Conservation (phyloP, 495 filamentous ascomycete genomes). For the Aspergillus hancockii region DNA sequence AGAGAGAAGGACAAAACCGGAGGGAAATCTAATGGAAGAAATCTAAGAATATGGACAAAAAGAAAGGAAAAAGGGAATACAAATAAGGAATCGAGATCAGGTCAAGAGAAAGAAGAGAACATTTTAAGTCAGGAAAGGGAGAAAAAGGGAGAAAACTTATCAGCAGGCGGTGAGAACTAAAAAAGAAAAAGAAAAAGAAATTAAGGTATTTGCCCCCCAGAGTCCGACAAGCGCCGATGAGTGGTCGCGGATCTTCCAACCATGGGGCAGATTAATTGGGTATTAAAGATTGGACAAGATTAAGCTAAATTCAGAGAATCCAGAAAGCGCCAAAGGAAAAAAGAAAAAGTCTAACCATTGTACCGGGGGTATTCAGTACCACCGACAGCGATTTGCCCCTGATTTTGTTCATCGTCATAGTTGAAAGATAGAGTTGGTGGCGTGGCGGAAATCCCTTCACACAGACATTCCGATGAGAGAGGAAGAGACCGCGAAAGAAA, state of each 20-base stretch:
- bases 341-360: background rate
- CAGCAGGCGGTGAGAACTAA: constrained; percentile 12
- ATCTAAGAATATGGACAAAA: constrained; percentile 4
- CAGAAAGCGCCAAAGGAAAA: background rate
- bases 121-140: constrained; percentile 41
- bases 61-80: constrained; percentile 6
- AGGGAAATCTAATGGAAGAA: background rate
- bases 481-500: too few relatives aligned
- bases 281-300: background rate
- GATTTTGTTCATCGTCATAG: background rate
- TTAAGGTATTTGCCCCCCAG: constrained; percentile 44
- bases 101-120: constrained; percentile 15
- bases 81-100: background rate
- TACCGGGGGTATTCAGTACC: background rate
- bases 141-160: constrained; percentile 14
- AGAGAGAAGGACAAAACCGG: constrained; percentile 11
- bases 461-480: too few relatives aligned
- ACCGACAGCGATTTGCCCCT: background rate
- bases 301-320: background rate
- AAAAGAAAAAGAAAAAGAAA: background rate
- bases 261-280: background rate
- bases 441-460: background rate
- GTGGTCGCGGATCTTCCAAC: background rate
- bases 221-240: constrained; percentile 49
- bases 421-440: too few relatives aligned